Percentiles rank a stretch among this genome's conserved stretches.
phyloP scores from a whole-genome alignment of 2,329 filamentous ascomycete genomes.

The Leptographium wingfieldii region DNA sequence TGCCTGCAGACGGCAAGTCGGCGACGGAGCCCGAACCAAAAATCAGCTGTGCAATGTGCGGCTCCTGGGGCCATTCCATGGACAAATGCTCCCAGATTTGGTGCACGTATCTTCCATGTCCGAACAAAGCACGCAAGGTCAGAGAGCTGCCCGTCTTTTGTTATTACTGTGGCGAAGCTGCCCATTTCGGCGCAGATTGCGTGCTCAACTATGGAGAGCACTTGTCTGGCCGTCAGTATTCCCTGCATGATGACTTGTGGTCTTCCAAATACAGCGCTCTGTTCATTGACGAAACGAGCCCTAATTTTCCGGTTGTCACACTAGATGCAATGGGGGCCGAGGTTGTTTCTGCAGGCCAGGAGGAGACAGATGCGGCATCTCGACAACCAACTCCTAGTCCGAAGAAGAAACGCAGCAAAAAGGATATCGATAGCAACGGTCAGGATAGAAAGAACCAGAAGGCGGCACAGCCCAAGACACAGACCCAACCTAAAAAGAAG shows the following conservation, averaged over 20 bases:
- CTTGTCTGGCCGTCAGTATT: constrained; percentile 7
- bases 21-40: neutral
- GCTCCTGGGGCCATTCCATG: neutral
- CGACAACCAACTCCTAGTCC: neutral
- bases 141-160: constrained; percentile 36
- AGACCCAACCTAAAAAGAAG: neutral
- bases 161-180: constrained; percentile 39
- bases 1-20: neutral
- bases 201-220: constrained; percentile 15
- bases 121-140: constrained; percentile 18
- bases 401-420: neutral
- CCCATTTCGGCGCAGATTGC: constrained; percentile 48
- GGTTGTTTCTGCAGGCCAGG: neutral
- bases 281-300: neutral
- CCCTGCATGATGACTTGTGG: constrained; percentile 34
- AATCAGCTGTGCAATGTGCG: neutral
- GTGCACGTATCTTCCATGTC: constrained; percentile 37
- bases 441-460: neutral
- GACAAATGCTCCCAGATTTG: constrained; percentile 32
- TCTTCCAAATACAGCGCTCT: neutral
- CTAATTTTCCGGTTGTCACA: neutral
- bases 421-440: neutral
- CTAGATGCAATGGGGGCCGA: too few species aligned
- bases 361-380: too few species aligned
- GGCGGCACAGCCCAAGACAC: neutral